Base-by-base conservation (phyloP, 2,329 filamentous ascomycete species). In the Emergomyces orientalis region DNA sequence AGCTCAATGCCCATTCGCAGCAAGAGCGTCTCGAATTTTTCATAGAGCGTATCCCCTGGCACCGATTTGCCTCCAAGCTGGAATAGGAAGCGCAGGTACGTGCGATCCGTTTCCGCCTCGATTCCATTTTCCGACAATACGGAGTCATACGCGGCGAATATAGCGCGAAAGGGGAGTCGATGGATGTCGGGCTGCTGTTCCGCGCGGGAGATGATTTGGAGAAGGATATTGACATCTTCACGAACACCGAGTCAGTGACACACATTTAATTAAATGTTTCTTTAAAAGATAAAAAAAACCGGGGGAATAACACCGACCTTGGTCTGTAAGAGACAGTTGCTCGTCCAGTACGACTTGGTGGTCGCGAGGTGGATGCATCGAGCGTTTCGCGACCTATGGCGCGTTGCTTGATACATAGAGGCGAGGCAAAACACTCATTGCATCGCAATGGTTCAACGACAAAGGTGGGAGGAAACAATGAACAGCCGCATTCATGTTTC, bases 81-180 rank as follows among this genome's bases (percentile, higher is more conserved):
- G 73, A 94, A 90, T 62, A 96, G 77, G 69, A 95, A 86, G 66
- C 88, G 85, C 67, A 91, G 86, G 70, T 91, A 87, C 68, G 88
- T 85, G 68, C 86, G 86, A 70, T 92, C 89, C 67, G 88, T 81
- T 69, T 89, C 86, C n/a, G 85, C 82, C 64, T 90, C 82, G 66
- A 90, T 79, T 62, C 86, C 88, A 77, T 89, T 80, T 67, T 85
- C 80, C 5, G 84, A 84, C n/a, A 96, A 82, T 51, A 92, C 81
- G 62, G 84, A 81, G 71, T 94, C 88, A 72, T 95, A 95, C 37
- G 90, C 90, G 61, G 83, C 82, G 75, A 95, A 95, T 22, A 96
- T 82, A 11, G 90, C 90, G 71, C 86, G 86, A 63, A 88, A 90
- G 3, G 89, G 87, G 27, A 88, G 80, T 62, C 84, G 82, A 68